Conservation (phyloP, 768 basidiomycete genomes). For the Hypsizygus marmoreus region DNA sequence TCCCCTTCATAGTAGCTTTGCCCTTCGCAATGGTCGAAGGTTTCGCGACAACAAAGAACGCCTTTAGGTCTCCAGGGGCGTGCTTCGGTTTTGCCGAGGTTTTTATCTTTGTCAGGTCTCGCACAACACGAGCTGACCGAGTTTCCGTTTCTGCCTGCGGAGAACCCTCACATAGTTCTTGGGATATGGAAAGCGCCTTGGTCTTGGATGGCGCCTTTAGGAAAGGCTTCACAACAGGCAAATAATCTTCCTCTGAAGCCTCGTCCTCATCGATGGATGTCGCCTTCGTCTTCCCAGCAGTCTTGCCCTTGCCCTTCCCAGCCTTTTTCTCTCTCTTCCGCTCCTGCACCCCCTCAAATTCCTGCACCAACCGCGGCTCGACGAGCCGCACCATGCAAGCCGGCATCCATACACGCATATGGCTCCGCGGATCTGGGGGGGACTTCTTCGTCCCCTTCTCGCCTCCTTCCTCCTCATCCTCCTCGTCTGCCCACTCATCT, state of each 20-base stretch:
- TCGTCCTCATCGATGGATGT: slow-evolving; percentile 8
- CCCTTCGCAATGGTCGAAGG: neutral
- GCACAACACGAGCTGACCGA: slow-evolving; percentile 10
- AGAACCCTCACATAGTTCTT: neutral
- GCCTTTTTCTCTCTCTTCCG: slow-evolving; percentile 54
- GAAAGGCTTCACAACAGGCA: slow-evolving; percentile 7
- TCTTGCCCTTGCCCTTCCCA: slow-evolving; percentile 36
- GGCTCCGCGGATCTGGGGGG: slow-evolving; percentile 53
- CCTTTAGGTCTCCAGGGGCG: slow-evolving; percentile 1
- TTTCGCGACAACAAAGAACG: slow-evolving; percentile 12
- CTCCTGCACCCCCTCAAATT: slow-evolving; percentile 53
- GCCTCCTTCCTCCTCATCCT: slow-evolving; percentile 43
- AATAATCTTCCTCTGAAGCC: slow-evolving; percentile 6
- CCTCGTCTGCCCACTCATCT: slow-evolving; percentile 54
- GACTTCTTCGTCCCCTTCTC: slow-evolving; percentile 35
- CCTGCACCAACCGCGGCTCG: slow-evolving; percentile 63
- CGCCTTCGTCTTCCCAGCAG: slow-evolving; percentile 17
- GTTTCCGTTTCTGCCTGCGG: neutral
- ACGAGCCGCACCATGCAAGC: slow-evolving; percentile 73
- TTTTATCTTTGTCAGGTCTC: slow-evolving; percentile 22
- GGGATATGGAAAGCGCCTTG: neutral
- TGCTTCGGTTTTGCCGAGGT: neutral
- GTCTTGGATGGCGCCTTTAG: slow-evolving; percentile 4
- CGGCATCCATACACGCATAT: slow-evolving; percentile 79
- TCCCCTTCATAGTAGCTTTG: neutral